Base-by-base conservation (phyloP, 768 basidiomycete species). In the Clathrus columnatus region DNA sequence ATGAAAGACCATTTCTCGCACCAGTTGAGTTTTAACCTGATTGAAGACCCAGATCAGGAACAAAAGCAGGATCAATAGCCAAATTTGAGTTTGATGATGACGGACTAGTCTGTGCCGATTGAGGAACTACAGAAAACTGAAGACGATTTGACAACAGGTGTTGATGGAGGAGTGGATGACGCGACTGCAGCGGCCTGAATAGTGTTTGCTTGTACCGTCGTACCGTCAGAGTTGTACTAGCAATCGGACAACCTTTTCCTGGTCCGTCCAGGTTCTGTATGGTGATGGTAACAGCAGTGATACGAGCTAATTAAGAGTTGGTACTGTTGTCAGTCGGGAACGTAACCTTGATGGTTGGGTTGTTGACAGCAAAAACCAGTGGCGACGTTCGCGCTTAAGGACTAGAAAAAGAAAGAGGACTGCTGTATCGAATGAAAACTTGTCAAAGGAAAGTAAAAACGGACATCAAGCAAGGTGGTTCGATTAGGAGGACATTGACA, bases 21-120 rank as follows among this genome's bases (percentile, higher is more conserved):
- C 81, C 82, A 27, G 79, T 79, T 11, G 84, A 83, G 62, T 84
- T 84, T 5, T 75, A 36, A n/a, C 81, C 81, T 1, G 83, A 59
- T 42, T 63, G 51, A 60, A 76, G 71, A n/a, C 81, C 85, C 51
- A 85, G 81, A 20, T 77, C 65, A 5, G 85, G 84, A 21, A 83
- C 77, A 18, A 83, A 73, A 1, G 44, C 23, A 30, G 54, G n/a
- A n/a, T 47, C 16, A 26, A 44, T 21, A 45, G 21, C 54, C 17
- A n/a, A n/a, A n/a, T n/a, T n/a, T n/a, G n/a, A n/a, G n/a, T n/a
- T n/a, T n/a, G n/a, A n/a, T n/a, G n/a, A n/a, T n/a, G n/a, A n/a
- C n/a, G n/a, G n/a, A n/a, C n/a, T n/a, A n/a, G n/a, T n/a, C n/a
- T n/a, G n/a, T n/a, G n/a, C n/a, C n/a, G n/a, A n/a, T n/a, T n/a